Conservation (phyloP, 2,329 filamentous ascomycete genomes). For the Cladosporium sphaerospermum region DNA sequence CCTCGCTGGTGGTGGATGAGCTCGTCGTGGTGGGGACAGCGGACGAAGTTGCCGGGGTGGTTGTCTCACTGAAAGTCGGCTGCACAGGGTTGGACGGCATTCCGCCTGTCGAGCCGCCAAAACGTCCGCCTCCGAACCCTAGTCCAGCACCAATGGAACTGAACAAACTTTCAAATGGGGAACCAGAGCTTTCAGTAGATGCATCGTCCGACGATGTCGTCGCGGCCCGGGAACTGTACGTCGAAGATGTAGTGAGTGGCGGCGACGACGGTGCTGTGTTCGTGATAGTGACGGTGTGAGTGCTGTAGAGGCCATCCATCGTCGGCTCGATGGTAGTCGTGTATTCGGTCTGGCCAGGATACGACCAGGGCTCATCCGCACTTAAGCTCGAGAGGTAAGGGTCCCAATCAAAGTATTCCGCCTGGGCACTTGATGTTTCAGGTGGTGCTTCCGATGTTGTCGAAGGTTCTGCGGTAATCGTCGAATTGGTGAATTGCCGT, state of each 20-base stretch:
- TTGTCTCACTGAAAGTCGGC: background rate
- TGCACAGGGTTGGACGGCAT: background rate
- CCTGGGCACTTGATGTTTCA: background rate
- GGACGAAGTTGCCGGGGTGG: background rate
- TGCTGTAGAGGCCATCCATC: background rate
- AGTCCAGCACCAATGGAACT: background rate
- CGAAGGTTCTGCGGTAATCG: conserved; percentile 11
- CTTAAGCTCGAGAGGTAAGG: background rate
- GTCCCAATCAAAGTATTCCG: conserved; percentile 2
- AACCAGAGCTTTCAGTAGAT: background rate
- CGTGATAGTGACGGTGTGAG: conserved; percentile 14
- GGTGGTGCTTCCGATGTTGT: background rate
- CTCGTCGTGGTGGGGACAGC: background rate
- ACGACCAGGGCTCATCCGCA: background rate
- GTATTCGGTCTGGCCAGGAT: background rate
- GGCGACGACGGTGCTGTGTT: conserved; percentile 13
- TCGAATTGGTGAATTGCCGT: conserved; percentile 34
- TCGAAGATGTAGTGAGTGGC: background rate
- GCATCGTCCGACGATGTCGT: conserved; percentile 9
- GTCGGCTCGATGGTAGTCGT: conserved; percentile 5
- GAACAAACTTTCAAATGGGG: background rate
- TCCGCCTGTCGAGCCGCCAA: background rate
- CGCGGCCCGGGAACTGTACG: conserved; percentile 10
- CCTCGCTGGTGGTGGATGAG: conserved; percentile 2
- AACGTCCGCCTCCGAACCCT: too few species aligned